Evolutionary conservation across 768 basidiomycete species (phyloP).

Genomic region (Cystobasidium tubakii): DNA sequence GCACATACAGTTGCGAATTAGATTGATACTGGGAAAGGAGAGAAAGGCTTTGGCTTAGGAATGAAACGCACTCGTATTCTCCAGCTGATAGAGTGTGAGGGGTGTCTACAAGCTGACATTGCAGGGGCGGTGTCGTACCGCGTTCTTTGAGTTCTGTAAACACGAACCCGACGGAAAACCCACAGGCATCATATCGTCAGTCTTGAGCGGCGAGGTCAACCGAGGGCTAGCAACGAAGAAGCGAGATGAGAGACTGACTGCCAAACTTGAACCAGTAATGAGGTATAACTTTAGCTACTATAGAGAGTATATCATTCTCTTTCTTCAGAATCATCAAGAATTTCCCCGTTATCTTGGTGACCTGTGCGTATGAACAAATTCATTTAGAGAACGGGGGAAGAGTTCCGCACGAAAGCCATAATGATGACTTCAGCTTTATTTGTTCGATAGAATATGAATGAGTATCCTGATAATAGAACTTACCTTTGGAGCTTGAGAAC

Average conservation of each 20-base stretch:
- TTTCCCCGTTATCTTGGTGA: not conserved
- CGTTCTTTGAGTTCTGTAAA: not conserved
- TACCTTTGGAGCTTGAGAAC: conserved; percentile 22
- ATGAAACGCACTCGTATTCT: not conserved
- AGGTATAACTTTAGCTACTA: conserved; percentile 5
- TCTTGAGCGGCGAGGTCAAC: too few species aligned
- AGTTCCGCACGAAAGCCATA: too few species aligned
- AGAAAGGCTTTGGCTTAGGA: too few species aligned
- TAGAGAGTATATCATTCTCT: not conserved
- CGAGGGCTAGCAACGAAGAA: too few species aligned
- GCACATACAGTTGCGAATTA: too few species aligned
- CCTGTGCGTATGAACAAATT: too few species aligned
- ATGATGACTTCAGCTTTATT: too few species aligned
- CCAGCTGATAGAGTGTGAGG: not conserved
- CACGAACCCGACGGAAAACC: not conserved
- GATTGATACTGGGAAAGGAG: too few species aligned
- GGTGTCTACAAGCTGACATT: conserved; percentile 1
- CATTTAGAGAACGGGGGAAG: too few species aligned
- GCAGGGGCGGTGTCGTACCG: not conserved
- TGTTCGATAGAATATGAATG: too few species aligned
- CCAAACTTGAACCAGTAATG: not conserved
- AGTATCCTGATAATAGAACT: too few species aligned
- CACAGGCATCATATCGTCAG: not conserved
- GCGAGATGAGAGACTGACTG: not conserved
- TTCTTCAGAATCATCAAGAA: conserved; percentile 2